Conservation (phyloP, 176 grass and related monocot species). For the Chloris gayana region DNA sequence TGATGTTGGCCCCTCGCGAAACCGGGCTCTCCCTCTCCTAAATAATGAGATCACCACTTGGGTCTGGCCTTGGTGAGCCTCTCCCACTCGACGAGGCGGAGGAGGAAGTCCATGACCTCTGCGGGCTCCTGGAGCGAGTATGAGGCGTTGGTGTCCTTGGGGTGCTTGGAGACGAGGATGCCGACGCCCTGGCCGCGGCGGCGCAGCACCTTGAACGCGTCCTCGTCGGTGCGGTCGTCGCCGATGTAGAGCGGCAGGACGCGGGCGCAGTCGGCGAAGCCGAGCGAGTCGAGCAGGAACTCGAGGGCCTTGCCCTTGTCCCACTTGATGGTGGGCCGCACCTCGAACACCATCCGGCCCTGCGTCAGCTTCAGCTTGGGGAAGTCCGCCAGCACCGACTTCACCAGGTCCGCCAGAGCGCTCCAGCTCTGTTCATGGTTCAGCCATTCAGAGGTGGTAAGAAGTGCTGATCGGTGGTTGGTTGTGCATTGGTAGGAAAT, state of each 20-base stretch:
- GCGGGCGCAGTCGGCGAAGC: slow-evolving; percentile 56
- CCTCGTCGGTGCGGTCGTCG: slow-evolving; percentile 95
- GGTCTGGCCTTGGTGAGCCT: slow-evolving; percentile 45
- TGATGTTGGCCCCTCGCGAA: not conserved
- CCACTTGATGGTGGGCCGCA: slow-evolving; percentile 89
- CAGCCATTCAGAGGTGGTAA: too few relatives aligned
- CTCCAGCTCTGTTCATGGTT: slow-evolving; percentile 61
- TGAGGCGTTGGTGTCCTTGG: slow-evolving; percentile 78
- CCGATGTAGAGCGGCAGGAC: slow-evolving; percentile 86
- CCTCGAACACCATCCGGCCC: slow-evolving; percentile 88
- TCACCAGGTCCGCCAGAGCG: slow-evolving; percentile 56
- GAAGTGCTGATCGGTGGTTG: too few relatives aligned
- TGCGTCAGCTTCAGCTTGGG: slow-evolving; percentile 64
- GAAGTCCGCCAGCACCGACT: slow-evolving; percentile 58
- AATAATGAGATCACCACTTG: slow-evolving; percentile 27
- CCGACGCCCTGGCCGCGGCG: slow-evolving; percentile 68
- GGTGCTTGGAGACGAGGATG: slow-evolving; percentile 81
- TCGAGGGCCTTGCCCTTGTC: slow-evolving; percentile 95
- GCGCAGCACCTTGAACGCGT: slow-evolving; percentile 83
- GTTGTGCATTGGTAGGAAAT: too few relatives aligned
- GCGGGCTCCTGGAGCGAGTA: slow-evolving; percentile 78
- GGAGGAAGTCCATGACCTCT: slow-evolving; percentile 70
- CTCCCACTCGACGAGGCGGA: slow-evolving; percentile 55
- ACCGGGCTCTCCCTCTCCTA: not conserved
- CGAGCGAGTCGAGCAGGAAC: slow-evolving; percentile 93